These are phyloP conservation scores for Phytopythium delawarense DNA, from an alignment of 352 stramenopile genomes.

Conservation along the genomic window DNA sequence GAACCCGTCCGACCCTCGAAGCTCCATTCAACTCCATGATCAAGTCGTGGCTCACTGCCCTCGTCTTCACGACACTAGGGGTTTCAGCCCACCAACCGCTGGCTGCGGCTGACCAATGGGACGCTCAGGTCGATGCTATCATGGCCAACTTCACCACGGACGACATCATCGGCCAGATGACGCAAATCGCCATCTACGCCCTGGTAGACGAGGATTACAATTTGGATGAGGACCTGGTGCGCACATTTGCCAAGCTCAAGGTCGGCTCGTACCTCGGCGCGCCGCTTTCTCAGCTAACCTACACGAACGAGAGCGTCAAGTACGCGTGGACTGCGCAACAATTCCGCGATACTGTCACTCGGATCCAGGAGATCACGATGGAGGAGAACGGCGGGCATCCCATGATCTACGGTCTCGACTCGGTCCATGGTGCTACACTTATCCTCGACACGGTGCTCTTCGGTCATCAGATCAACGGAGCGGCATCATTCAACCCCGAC, in stretches of 20 bases:
- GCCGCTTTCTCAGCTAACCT: conserved; percentile 9
- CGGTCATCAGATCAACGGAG: conserved; percentile 85
- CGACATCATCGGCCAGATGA: conserved; percentile 75
- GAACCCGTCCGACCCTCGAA: background rate
- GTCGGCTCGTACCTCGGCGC: conserved; percentile 81
- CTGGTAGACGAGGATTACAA: conserved; percentile 28
- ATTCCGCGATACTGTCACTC: conserved; percentile 51
- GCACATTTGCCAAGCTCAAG: conserved; percentile 45
- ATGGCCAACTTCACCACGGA: conserved; percentile 18
- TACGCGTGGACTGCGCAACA: conserved; percentile 48
- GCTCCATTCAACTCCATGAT: conserved; percentile 17
- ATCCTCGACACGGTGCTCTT: conserved; percentile 72
- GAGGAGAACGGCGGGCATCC: conserved; percentile 53
- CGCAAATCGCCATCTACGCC: conserved; percentile 69
- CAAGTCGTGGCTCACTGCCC: conserved; percentile 24
- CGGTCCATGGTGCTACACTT: conserved; percentile 86
- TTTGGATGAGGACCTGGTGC: conserved; percentile 12
- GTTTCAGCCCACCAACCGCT: conserved; percentile 10
- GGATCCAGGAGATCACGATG: conserved; percentile 76
- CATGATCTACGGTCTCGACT: conserved; percentile 86
- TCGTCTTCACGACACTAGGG: conserved; percentile 19
- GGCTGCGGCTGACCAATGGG: conserved; percentile 22
- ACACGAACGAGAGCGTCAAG: conserved; percentile 9
- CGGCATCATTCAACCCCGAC: conserved; percentile 81
- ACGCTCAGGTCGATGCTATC: conserved; percentile 27